phyloP scores from a whole-genome alignment of 495 filamentous ascomycete species.

The Neurospora pannonica region DNA sequence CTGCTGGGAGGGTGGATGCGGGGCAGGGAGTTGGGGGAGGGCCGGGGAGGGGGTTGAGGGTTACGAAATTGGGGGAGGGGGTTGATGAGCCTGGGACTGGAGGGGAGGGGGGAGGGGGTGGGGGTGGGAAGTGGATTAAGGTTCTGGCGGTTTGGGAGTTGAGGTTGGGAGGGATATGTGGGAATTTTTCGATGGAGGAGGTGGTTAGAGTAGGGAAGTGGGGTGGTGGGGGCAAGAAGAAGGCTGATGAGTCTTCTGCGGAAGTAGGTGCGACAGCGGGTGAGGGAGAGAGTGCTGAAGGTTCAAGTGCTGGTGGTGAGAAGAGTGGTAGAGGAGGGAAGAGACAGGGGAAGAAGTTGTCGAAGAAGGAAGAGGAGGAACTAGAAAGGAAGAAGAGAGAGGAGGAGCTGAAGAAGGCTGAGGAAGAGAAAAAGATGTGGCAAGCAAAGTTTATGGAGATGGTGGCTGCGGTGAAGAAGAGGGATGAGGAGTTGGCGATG shows the following conservation, averaged over 20 bases:
- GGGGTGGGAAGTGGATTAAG: conserved; percentile 23
- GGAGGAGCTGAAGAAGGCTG: conserved; percentile 14
- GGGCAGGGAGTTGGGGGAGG: conserved; percentile 14
- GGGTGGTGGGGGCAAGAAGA: conserved; percentile 13
- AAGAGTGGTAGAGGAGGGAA: conserved; percentile 6
- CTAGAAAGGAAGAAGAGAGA: conserved; percentile 18
- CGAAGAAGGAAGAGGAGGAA: conserved; percentile 14
- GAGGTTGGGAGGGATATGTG: conserved; percentile 32
- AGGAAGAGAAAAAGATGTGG: conserved; percentile 21
- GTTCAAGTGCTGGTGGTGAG: background rate
- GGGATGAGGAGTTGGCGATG: conserved; percentile 20
- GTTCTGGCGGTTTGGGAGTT: conserved; percentile 40
- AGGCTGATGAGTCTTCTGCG: background rate
- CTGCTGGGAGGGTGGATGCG: conserved; percentile 22
- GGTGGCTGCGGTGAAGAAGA: conserved; percentile 15
- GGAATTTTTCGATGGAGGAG: conserved; percentile 38
- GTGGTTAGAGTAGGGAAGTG: conserved; percentile 31
- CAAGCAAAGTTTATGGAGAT: conserved; percentile 29
- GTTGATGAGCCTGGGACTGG: conserved; percentile 19
- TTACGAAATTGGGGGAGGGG: conserved; percentile 28
- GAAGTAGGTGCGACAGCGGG: background rate
- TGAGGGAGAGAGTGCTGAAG: background rate
- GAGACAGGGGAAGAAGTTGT: conserved; percentile 4
- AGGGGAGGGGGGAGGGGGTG: conserved; percentile 11
- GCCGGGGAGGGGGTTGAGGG: conserved; percentile 27